Base-by-base conservation (phyloP, 352 stramenopile species). In the Globisporangium nagaii region DNA sequence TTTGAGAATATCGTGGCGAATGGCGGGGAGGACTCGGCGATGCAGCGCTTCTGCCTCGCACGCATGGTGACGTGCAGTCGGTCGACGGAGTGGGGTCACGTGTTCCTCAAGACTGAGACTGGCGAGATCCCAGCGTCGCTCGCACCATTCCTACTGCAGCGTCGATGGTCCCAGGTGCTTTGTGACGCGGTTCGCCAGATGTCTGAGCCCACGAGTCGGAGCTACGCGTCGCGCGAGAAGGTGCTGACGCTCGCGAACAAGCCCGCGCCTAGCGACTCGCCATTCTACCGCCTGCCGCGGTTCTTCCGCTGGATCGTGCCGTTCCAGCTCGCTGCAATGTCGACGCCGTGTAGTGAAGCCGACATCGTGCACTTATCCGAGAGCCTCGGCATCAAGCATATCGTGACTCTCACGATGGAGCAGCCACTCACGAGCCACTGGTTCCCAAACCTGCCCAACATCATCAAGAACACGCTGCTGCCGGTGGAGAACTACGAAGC, bases 401-500 rank as follows among this genome's bases (percentile, higher is more conserved):
- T 79, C 28, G 62, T 79, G 32, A 76, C 70, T 8, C 59, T 79
- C 19, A 79, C 70, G 0, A 47, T 63, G 24, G 70, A 79, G 41
- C 62, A 75, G 17, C 70, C 66, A 28, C 53, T 79, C 12, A 39
- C 52, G n/a, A 37, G 10, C 27, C 35, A 44, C 1, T 79, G 70
- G 70, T 76, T 74, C 40, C 55, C 61, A 0, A 50, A 31, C 0
- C 20, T 65, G 8, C 62, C 60, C 3, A 57, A 53, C 46, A 42
- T 32, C 36, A 44, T 58, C 31, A 49, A 53, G 40, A 70, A 75
- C 60, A 82, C 70, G 12, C 75, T 84, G 13, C 42, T 88, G 0
- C 63, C 73, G 1, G 69, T 86, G 13, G 48, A 35, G n/a, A 88
- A 88, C 46, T 88, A 85, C 56, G 61, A 68, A 15, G 59, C 75